These are phyloP conservation scores for Tirmania nivea DNA, from an alignment of 495 filamentous ascomycete genomes.

Conservation along the genomic window DNA sequence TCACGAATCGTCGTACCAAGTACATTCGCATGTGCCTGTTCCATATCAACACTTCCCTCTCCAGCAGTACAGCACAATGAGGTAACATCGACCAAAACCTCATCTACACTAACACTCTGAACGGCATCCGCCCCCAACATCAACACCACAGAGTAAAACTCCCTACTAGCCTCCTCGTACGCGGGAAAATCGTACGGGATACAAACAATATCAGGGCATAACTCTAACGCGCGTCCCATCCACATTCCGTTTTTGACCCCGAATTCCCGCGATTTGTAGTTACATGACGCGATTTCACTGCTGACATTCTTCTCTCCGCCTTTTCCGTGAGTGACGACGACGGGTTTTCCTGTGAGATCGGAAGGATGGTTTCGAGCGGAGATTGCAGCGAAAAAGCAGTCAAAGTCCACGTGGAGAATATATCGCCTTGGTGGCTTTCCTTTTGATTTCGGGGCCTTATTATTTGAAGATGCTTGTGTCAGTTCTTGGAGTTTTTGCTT, in stretches of 20 bases:
- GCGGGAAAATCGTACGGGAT: constrained; percentile 83
- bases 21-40: constrained; percentile 59
- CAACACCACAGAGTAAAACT: constrained; percentile 73
- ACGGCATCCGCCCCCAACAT: constrained; percentile 37
- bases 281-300: constrained; percentile 82
- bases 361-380: constrained; percentile 49
- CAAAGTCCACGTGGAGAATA: constrained; percentile 89
- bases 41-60: constrained; percentile 50
- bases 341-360: constrained; percentile 48
- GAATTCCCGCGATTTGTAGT: constrained; percentile 67
- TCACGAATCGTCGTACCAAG: constrained; percentile 46
- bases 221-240: constrained; percentile 73
- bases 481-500: constrained; percentile 28
- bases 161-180: constrained; percentile 76
- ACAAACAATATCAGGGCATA: constrained; percentile 67
- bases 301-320: constrained; percentile 22
- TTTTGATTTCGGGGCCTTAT: constrained; percentile 19
- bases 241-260: constrained; percentile 97
- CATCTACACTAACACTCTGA: constrained; percentile 92
- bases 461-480: constrained; percentile 8
- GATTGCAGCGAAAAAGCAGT: constrained; percentile 91
- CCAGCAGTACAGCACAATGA: constrained; percentile 32
- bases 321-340: constrained; percentile 68
- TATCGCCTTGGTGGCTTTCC: constrained; percentile 44
- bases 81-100: constrained; percentile 31